Base-by-base conservation (phyloP, 2,329 filamentous ascomycete genomes). In the Ceratocystis cubensis region DNA sequence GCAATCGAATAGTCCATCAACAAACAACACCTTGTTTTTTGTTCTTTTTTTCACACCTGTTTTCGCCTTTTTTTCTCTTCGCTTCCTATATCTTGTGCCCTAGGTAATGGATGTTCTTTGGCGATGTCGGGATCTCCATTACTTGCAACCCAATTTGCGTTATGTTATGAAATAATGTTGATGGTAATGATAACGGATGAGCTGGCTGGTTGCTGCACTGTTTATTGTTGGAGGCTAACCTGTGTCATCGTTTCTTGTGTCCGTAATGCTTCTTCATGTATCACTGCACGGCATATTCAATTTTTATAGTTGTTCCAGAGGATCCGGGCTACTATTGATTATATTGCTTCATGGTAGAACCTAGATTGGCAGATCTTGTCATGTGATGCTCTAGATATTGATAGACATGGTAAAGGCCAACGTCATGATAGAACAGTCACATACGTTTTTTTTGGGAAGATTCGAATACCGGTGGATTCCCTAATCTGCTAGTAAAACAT, bases 1-100 rank as follows among this genome's bases (percentile, higher is more conserved):
- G 76, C 81, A 78, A 81, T 80, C 81, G 80, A 82, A 80, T 76
- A 79, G 77, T 80, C 75, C 75, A 78, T 78, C 75, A 78, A 75
- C 76, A 72, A 73, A 72, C 74, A 75, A 69, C 66, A 66, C 69
- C 66, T 65, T 69, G 64, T 65, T 67, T 44, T 69, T 69, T 68
- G 67, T 44, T 69, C 61, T 69, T 64, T 62, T 70, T 68, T 67
- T 64, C 66, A 57, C 41, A 61, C 59, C 64, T 68, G 68, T 68
- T 66, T 65, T 65, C 67, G 59, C 65, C 70, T 67, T 69, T 65
- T 63, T 65, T 69, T 66, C 69, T 66, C 65, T 41, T 46, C 33
- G 25, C 61, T 67, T 70, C 67, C 57, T 53, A 65, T 56, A 65
- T 67, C 59, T 67, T 65, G 63, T 64, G 46, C 22, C 33, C 28